phyloP scores from a whole-genome alignment of 306 rosid genomes.

The Senna siamea region DNA sequence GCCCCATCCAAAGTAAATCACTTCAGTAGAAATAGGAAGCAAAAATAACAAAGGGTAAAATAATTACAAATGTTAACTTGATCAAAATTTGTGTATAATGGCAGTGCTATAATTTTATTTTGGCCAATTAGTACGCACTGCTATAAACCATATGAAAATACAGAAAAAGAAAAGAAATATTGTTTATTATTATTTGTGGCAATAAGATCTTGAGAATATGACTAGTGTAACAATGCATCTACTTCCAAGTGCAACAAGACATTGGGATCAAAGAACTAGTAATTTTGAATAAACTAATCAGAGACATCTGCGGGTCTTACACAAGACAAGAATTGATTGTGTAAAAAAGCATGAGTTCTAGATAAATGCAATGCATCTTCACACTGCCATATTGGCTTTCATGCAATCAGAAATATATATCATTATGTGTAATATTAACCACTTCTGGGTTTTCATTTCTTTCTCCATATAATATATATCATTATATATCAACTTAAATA shows the following conservation, averaged over 20 bases:
- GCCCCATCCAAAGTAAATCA: conserved; percentile 3
- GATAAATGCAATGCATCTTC: too few relatives aligned
- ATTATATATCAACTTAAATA: conserved; percentile 3
- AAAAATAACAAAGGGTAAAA: conserved; percentile 11
- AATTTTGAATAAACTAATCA: too few relatives aligned
- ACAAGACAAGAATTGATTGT: too few relatives aligned
- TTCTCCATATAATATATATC: not conserved
- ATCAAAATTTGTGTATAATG: conserved; percentile 90
- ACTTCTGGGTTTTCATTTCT: too few relatives aligned
- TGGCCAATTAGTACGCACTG: not conserved
- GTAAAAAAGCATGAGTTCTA: too few relatives aligned
- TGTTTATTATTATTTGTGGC: conserved; percentile 19
- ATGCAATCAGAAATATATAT: too few relatives aligned
- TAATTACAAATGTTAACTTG: conserved; percentile 57
- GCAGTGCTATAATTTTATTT: conserved; percentile 33
- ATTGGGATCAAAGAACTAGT: too few relatives aligned
- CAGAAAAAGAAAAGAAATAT: too few relatives aligned
- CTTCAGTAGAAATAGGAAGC: conserved; percentile 3
- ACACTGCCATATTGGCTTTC: too few relatives aligned
- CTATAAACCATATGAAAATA: conserved; percentile 11
- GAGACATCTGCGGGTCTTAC: too few relatives aligned
- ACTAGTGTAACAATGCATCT: too few relatives aligned
- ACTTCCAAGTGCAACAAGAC: too few relatives aligned
- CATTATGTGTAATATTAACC: not conserved
- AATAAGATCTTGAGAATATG: not conserved